Conservation (phyloP, 2,329 filamentous ascomycete genomes). For the Fusarium sublunatum region DNA sequence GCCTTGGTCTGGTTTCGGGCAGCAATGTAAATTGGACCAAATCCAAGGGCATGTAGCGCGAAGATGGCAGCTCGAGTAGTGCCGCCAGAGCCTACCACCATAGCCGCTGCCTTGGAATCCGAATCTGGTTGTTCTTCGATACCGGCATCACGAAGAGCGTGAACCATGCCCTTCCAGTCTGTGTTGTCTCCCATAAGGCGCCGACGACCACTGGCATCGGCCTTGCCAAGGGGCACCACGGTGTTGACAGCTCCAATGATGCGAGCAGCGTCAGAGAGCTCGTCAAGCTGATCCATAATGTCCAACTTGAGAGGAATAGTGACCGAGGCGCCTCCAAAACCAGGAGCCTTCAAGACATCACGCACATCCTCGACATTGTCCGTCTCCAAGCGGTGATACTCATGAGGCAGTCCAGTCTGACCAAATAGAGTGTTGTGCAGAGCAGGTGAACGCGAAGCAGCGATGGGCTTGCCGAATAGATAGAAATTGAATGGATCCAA, state of each 20-base stretch:
- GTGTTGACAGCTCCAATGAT: conserved; percentile 96
- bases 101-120: conserved; percentile 73
- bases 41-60: conserved; percentile 84
- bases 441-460: conserved; percentile 83
- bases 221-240: conserved; percentile 70
- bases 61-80: conserved; percentile 93
- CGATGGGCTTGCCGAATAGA: conserved; percentile 88
- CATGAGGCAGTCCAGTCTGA: conserved; percentile 82
- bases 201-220: conserved; percentile 54
- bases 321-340: conserved; percentile 93
- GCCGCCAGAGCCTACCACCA: conserved; percentile 91
- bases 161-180: conserved; percentile 93
- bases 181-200: conserved; percentile 89
- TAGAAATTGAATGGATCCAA: conserved; percentile 82
- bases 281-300: conserved; percentile 83
- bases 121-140: conserved; percentile 55
- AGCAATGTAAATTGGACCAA: conserved; percentile 86
- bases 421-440: conserved; percentile 89
- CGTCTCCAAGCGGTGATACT: conserved; percentile 83
- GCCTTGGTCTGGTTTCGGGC: conserved; percentile 80
- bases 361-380: conserved; percentile 69
- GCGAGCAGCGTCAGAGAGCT: conserved; percentile 80
- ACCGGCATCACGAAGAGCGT: conserved; percentile 77
- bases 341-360: conserved; percentile 72
- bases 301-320: conserved; percentile 96